A percentile compares a stretch with the other conserved stretches of the same genome.
phyloP scores from a whole-genome alignment of 495 filamentous ascomycete genomes.

The Umbilicaria muhlenbergii region DNA sequence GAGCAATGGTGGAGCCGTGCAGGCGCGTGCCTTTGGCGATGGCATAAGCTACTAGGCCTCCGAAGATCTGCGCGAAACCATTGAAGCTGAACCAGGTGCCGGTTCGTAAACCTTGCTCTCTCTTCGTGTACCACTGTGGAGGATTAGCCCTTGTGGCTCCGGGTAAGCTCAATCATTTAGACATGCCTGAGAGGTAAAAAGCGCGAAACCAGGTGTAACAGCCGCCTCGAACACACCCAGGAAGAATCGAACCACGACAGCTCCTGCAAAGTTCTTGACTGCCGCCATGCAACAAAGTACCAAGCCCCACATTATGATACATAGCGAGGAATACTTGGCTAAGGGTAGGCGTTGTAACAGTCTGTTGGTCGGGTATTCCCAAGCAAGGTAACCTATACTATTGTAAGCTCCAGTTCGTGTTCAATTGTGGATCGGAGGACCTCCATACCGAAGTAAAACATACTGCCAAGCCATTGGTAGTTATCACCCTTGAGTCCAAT shows the following conservation, averaged over 20 bases:
- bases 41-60: conserved; percentile 47
- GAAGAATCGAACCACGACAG: conserved; percentile 42
- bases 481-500: conserved; percentile 25
- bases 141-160: too few relatives aligned
- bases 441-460: conserved; percentile 43
- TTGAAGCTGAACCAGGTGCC: conserved; percentile 53
- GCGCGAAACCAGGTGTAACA: conserved; percentile 46
- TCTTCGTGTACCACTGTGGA: conserved; percentile 42
- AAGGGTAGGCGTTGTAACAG: conserved; percentile 43
- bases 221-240: conserved; percentile 46
- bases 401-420: not conserved
- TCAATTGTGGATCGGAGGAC: not conserved
- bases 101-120: conserved; percentile 40
- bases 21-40: conserved; percentile 40
- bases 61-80: conserved; percentile 43
- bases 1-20: conserved; percentile 36
- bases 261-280: conserved; percentile 28
- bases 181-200: conserved; percentile 39
- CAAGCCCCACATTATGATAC: conserved; percentile 42
- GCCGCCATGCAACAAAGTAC: conserved; percentile 39
- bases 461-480: conserved; percentile 39
- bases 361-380: conserved; percentile 47
- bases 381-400: conserved; percentile 38
- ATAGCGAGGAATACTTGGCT: conserved; percentile 41
- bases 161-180: not conserved